Evolutionary conservation across 768 basidiomycete species (phyloP), one percentile per base, ranked within the genome.

Genomic region (Suillus variegatus): DNA sequence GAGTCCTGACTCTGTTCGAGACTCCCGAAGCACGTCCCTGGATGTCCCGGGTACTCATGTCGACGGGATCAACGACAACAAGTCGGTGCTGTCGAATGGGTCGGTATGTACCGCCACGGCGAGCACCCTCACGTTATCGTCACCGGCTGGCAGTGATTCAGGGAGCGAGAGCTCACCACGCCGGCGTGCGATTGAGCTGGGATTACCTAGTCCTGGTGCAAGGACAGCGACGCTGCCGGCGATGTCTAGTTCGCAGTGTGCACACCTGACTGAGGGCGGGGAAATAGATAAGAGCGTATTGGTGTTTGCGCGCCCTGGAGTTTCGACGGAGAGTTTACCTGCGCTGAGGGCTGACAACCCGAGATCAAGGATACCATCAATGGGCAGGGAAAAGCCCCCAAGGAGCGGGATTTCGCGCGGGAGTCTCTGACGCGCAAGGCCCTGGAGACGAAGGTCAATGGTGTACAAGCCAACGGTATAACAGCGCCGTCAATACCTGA

Each of bases 211-310:
- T 16, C 68, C 67, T 4, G 60, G 73, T 22, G 64, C 60, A n/a
- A 67, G 72, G 61, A 77, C 76, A 1, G 54, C 78, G 44, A 81
- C 81, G 12, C 75, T 81, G 32, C 82, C 81, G 18, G 74, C 68
- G 3, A 62, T 74, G 25, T 38, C 22, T 18, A 54, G 25, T 36
- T 9, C 64, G 16, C n/a, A 28, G 0, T 64, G 68, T 20, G 66
- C 62, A 36, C 63, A 64, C 13, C 38, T 25, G 7, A 6, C 51
- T 10, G 67, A 65, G 14, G 68, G 58, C 25, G 41, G 60, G 46
- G 70, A 91, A 71, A 85, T 89, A 83, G 91, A 93, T 72, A 87
- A 87, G 8, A 91, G 90, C 18, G 94, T 95, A 44, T 78, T 90
- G 69, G 81, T 80, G 20, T 89, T 95, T 76, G 90, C 88, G 28